phyloP scores from a whole-genome alignment of 2,329 filamentous ascomycete species.

The Alternaria alternata region DNA sequence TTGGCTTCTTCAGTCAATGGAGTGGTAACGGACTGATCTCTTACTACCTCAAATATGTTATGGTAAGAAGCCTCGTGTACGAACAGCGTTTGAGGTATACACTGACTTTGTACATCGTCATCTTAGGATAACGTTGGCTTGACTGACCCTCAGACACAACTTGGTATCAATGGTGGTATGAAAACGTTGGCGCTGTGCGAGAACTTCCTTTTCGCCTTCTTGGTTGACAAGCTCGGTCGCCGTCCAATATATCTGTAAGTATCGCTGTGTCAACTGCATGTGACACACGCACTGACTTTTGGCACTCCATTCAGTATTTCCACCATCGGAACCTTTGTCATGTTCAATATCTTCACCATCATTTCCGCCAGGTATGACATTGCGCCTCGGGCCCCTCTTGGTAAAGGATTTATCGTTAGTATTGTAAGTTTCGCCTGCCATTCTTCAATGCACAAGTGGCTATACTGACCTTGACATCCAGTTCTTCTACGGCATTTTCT shows the following conservation, averaged over 20 bases:
- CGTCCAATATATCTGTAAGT: conserved; percentile 52
- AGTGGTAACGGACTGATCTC: conserved; percentile 48
- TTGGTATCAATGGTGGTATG: conserved; percentile 51
- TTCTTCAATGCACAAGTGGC: background rate
- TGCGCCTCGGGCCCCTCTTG: conserved; percentile 6
- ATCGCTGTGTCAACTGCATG: background rate
- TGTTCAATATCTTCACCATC: conserved; percentile 47
- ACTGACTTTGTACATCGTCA: conserved; percentile 24
- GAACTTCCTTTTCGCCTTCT: conserved; percentile 43
- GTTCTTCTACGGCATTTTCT: conserved; percentile 23
- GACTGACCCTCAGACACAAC: conserved; percentile 44
- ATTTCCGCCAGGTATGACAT: conserved; percentile 31
- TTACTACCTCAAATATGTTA: background rate
- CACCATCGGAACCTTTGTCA: conserved; percentile 21
- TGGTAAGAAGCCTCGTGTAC: too few species aligned
- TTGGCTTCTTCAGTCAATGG: conserved; percentile 52
- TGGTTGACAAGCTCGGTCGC: conserved; percentile 53
- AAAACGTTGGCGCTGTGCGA: conserved; percentile 52
- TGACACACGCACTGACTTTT: background rate
- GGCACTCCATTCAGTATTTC: conserved; percentile 29
- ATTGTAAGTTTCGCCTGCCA: conserved; percentile 6
- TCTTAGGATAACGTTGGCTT: conserved; percentile 50
- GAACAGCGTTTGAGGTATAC: too few species aligned
- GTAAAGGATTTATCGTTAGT: conserved; percentile 13
- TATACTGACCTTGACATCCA: background rate